Evolutionary conservation across 148 eudicot species (phyloP), one percentile per base, ranked within the genome.

Genomic region (Fagopyrum tataricum): DNA sequence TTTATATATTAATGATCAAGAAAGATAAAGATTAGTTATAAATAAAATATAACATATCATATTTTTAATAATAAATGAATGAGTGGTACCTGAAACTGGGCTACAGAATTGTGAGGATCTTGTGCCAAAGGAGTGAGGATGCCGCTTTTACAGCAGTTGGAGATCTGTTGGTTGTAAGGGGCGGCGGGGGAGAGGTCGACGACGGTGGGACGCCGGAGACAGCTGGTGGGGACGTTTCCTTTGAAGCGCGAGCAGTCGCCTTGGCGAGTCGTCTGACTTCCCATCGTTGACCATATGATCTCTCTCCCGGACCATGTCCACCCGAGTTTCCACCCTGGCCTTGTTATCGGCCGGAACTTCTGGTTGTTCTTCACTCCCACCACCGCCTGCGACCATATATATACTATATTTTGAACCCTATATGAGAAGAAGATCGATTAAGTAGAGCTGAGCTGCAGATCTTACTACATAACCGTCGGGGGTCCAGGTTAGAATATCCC

Each of bases 301-400:
- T 93, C 98, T 61, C 89, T 91, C 78, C 88, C 89, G 40, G 97
- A 95, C 98, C 98, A 93, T 52, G 90, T 80, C 97, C 98, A 93
- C 21, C 98, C 88, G 39, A 94, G 4, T 72, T 88, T 83, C 98
- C 98, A 94, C 2, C 97, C 97, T 0, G 98, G 98, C 74, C 64
- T 78, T 77, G 84, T 81, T 15, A 94, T 82, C 84, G 89, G 95
- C 18, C 98, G 82, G 81, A 82, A 89, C 90, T 87, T 79, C 78
- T 94, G 98, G 83, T 91, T 88, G 76, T 94, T 93, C 85, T 86
- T 89, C 86, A 94, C 73, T 20, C 93, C 82, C 58, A 91, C 95
- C 3, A 68, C 70, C 67, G 97, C 97, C 98, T 94, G 84, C 44
- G 64, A 23, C 1, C 58, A 64, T 15, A 9, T 20, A 64, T 40